Conservation (phyloP, 768 basidiomycete genomes). For the Kwoniella europaea region DNA sequence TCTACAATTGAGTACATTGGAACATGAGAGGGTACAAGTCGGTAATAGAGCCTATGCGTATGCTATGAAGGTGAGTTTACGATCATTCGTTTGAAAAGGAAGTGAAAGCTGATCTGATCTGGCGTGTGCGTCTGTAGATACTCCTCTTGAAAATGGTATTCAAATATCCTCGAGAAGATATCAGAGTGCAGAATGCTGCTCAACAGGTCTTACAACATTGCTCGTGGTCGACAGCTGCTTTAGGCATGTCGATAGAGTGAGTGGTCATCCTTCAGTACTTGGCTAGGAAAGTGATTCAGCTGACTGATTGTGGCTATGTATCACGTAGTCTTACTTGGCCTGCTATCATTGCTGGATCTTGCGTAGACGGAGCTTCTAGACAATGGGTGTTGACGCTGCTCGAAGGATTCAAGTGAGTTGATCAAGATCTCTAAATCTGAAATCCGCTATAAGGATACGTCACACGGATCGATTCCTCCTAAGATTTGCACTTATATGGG, state of each 20-base stretch:
- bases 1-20: constrained; percentile 44
- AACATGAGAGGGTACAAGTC: constrained; percentile 54
- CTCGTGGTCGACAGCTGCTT: constrained; percentile 47
- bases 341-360: constrained; percentile 52
- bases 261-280: no score
- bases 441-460: no score
- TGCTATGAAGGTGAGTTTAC: constrained; percentile 51
- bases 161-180: constrained; percentile 38
- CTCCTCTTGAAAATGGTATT: constrained; percentile 50
- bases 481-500: no score
- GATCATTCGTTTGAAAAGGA: neutral
- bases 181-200: constrained; percentile 48
- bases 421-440: no score
- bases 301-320: neutral
- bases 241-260: constrained; percentile 57
- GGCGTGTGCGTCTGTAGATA: constrained; percentile 29
- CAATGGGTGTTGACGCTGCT: constrained; percentile 50
- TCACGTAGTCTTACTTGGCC: constrained; percentile 49
- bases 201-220: constrained; percentile 51
- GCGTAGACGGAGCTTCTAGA: constrained; percentile 38
- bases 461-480: no score
- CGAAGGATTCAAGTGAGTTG: constrained; percentile 52
- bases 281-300: no score
- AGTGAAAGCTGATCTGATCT: neutral
- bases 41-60: constrained; percentile 55